Evolutionary conservation across 2,329 filamentous ascomycete species (phyloP).

Genomic region (Trichoderma sp.): DNA sequence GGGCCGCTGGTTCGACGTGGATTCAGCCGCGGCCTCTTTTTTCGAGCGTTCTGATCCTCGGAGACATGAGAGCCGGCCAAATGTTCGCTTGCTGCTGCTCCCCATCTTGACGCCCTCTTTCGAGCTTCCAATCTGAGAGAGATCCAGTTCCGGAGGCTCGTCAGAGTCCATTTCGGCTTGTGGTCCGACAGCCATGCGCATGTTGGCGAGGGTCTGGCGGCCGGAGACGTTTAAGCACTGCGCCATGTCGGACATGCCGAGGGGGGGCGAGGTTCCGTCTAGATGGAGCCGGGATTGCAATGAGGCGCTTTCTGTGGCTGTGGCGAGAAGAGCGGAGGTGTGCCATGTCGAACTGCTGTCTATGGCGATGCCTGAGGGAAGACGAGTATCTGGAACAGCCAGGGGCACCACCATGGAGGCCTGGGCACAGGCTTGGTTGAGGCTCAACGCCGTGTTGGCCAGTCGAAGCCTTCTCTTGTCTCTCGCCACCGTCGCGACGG

Average conservation of each 20-base stretch:
- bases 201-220: slow-evolving; percentile 73
- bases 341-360: slow-evolving; percentile 72
- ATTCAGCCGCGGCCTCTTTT: slow-evolving; percentile 12
- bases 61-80: slow-evolving; percentile 29
- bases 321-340: slow-evolving; percentile 69
- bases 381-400: slow-evolving; percentile 53
- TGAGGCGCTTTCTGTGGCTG: slow-evolving; percentile 74
- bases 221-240: slow-evolving; percentile 69
- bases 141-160: slow-evolving; percentile 31
- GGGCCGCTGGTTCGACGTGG: slow-evolving; percentile 21
- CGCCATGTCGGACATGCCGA: slow-evolving; percentile 59
- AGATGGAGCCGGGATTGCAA: slow-evolving; percentile 68
- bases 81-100: slow-evolving; percentile 25
- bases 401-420: slow-evolving; percentile 78
- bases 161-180: slow-evolving; percentile 30
- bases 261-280: slow-evolving; percentile 37
- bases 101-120: background rate
- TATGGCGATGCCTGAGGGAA: slow-evolving; percentile 58
- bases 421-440: slow-evolving; percentile 65
- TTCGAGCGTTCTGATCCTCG: slow-evolving; percentile 23
- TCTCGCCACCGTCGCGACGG: slow-evolving; percentile 48
- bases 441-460: slow-evolving; percentile 69
- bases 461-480: slow-evolving; percentile 56
- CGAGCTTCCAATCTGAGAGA: slow-evolving; percentile 30
- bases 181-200: slow-evolving; percentile 61